These are phyloP conservation scores for Hsuehochloa calcarea DNA, from an alignment of 176 grass and related monocot species.

Conservation along the genomic window DNA sequence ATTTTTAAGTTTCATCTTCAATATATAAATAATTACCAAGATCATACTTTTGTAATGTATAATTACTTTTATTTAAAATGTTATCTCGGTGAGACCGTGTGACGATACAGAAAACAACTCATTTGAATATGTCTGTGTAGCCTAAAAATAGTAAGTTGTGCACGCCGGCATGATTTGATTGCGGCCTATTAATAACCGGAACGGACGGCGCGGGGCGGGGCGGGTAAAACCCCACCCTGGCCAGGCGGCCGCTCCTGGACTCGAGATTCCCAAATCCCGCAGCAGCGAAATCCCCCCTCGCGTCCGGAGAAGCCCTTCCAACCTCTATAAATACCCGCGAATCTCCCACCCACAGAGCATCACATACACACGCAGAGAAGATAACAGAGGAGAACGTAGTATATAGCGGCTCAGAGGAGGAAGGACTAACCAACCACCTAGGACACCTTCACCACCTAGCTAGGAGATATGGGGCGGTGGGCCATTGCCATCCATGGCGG, in stretches of 20 bases:
- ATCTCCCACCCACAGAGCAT: neutral
- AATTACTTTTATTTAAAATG: too few species aligned
- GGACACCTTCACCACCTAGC: neutral
- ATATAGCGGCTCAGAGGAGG: neutral
- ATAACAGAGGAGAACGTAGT: neutral
- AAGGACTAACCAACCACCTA: too few species aligned
- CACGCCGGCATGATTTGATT: neutral
- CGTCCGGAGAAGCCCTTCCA: neutral
- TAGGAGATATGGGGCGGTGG: slow-evolving; percentile 59
- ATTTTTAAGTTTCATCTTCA: too few species aligned
- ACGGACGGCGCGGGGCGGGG: neutral
- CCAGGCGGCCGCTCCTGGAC: slow-evolving; percentile 23
- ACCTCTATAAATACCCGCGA: slow-evolving; percentile 49
- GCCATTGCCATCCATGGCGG: slow-evolving; percentile 92
- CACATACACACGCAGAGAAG: neutral
- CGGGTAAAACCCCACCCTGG: neutral
- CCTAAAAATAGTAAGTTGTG: neutral
- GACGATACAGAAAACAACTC: too few species aligned
- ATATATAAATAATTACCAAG: too few species aligned
- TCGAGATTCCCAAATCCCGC: slow-evolving; percentile 7
- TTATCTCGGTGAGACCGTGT: too few species aligned
- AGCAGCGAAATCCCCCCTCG: neutral
- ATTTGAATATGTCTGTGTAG: too few species aligned
- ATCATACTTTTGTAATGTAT: too few species aligned
- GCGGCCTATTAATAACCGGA: neutral